A percentile compares a stretch with the other conserved stretches of the same genome.
phyloP scores from a whole-genome alignment of 192 early-diverging fungal species.

The Dimargaris cristalligena region DNA sequence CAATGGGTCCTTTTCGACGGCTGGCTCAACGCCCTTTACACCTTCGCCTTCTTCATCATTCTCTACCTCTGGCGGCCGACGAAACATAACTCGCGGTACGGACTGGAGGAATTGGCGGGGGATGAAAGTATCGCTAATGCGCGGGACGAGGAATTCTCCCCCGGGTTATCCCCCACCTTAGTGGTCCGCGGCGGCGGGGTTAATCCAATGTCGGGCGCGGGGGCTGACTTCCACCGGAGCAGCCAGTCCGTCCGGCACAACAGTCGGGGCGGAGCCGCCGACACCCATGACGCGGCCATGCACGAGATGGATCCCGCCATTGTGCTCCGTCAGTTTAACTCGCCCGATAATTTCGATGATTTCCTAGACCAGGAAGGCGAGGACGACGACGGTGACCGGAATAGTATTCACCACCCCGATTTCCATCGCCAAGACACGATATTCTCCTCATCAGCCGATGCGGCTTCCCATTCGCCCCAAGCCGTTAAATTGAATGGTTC shows the following conservation, averaged over 20 bases:
- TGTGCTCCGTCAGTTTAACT: neutral
- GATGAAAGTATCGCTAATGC: constrained; percentile 56
- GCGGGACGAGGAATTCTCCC: constrained; percentile 31
- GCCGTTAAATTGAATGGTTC: too few species aligned
- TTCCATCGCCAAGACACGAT: too few species aligned
- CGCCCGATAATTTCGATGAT: constrained; percentile 1
- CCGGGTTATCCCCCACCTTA: neutral
- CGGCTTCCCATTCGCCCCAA: too few species aligned
- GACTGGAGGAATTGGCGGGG: constrained; percentile 63
- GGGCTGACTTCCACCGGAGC: neutral
- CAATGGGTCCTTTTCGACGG: constrained; percentile 89
- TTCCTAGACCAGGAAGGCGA: constrained; percentile 4
- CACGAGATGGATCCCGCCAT: constrained; percentile 5
- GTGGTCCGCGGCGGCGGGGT: neutral
- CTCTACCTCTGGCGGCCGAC: constrained; percentile 86
- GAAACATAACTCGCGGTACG: constrained; percentile 75
- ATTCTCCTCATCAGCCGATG: too few species aligned
- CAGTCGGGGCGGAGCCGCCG: neutral
- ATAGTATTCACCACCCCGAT: too few species aligned
- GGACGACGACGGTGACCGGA: neutral
- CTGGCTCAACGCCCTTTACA: constrained; percentile 80
- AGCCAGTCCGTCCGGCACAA: neutral
- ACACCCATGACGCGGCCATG: too few species aligned
- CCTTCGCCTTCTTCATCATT: constrained; percentile 60
- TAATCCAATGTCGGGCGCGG: neutral